A percentile compares a stretch with the other conserved stretches of the same genome.
Conservation (phyloP, 2,329 filamentous ascomycete species). For the Leptographium galeiforme region DNA sequence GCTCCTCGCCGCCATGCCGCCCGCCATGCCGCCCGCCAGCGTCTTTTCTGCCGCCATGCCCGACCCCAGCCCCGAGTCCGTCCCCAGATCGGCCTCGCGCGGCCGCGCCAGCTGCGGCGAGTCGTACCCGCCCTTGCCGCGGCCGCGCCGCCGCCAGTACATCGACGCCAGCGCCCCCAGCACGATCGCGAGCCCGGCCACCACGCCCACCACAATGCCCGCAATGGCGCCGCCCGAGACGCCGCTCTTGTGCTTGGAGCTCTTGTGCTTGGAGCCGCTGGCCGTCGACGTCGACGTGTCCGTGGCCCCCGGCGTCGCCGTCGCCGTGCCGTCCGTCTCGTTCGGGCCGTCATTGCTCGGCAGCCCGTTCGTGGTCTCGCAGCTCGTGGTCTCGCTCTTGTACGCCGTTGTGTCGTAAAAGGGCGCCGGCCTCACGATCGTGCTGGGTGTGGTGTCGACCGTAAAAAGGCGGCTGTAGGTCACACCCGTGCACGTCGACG, state of each 20-base stretch:
- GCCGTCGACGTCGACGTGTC: neutral
- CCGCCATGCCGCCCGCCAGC: neutral
- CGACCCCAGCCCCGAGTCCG: neutral
- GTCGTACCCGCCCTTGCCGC: conserved; percentile 14
- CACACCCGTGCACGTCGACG: too few species aligned
- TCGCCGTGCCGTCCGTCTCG: neutral
- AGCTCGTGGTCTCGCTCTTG: too few species aligned
- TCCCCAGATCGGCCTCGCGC: conserved; percentile 14
- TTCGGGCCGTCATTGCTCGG: too few species aligned
- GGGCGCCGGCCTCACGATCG: too few species aligned
- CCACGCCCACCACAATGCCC: conserved; percentile 31
- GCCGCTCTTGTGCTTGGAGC: neutral
- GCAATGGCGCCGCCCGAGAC: conserved; percentile 24
- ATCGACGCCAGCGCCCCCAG: conserved; percentile 27
- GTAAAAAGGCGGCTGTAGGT: too few species aligned
- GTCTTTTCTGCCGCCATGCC: too few species aligned
- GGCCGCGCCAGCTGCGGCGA: conserved; percentile 8
- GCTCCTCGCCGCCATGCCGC: neutral
- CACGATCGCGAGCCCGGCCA: conserved; percentile 24
- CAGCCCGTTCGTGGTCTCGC: too few species aligned
- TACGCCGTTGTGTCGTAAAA: too few species aligned
- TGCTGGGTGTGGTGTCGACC: too few species aligned
- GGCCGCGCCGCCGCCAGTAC: conserved; percentile 25
- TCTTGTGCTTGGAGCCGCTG: neutral
- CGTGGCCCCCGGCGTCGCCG: neutral